Conservation (phyloP, 2,329 filamentous ascomycete species). For the Calonectria hawksworthii region DNA sequence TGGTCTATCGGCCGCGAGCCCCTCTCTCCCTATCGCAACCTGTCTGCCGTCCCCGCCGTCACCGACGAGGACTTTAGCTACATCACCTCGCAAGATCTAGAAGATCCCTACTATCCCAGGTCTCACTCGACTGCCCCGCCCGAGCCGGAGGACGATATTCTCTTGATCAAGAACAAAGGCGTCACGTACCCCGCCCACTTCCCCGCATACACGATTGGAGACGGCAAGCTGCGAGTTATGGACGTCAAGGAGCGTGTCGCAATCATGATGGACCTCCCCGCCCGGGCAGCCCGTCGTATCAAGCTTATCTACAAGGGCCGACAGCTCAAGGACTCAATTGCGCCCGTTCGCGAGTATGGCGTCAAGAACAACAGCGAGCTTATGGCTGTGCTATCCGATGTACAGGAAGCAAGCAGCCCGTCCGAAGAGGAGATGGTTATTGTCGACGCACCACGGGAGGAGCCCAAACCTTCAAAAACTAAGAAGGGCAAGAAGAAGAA, state of each 20-base stretch:
- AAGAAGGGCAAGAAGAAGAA: slow-evolving; percentile 61
- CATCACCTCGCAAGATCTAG: slow-evolving; percentile 83
- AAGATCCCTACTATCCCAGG: slow-evolving; percentile 60
- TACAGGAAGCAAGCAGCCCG: slow-evolving; percentile 50
- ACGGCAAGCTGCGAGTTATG: slow-evolving; percentile 76
- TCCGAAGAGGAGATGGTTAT: slow-evolving; percentile 62
- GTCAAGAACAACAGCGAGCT: slow-evolving; percentile 74
- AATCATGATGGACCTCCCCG: slow-evolving; percentile 74
- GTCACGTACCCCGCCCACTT: slow-evolving; percentile 79
- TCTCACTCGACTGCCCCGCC: slow-evolving; percentile 51
- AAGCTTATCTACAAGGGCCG: slow-evolving; percentile 82
- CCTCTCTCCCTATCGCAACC: slow-evolving; percentile 67
- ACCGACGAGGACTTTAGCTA: slow-evolving; percentile 85
- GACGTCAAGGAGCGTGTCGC: slow-evolving; percentile 78
- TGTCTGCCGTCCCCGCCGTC: slow-evolving; percentile 69
- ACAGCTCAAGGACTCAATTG: slow-evolving; percentile 75
- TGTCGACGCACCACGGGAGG: slow-evolving; percentile 56
- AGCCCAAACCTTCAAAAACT: slow-evolving; percentile 51
- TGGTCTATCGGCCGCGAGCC: slow-evolving; percentile 62
- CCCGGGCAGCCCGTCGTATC: slow-evolving; percentile 65
- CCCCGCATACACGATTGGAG: slow-evolving; percentile 80
- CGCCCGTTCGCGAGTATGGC: slow-evolving; percentile 71
- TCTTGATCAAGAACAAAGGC: slow-evolving; percentile 78
- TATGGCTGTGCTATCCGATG: slow-evolving; percentile 62
- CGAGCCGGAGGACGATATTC: slow-evolving; percentile 74